Evolutionary conservation across 1,139 yeast genomes (phyloP).

Genomic region (Yamadazyma buinensis): DNA sequence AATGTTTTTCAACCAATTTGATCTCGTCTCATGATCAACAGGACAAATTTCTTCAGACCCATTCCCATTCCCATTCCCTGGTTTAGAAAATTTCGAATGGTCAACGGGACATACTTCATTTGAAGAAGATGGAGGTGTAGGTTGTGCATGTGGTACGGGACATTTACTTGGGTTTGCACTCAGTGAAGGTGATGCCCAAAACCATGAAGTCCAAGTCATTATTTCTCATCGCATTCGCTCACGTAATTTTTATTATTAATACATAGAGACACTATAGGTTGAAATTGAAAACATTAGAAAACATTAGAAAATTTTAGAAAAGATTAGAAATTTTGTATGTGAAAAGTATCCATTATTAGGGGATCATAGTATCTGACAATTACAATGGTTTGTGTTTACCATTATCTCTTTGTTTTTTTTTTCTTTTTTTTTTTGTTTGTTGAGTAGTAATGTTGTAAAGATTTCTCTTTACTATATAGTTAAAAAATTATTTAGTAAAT

Average conservation of each 20-base stretch:
- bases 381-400: too few relatives aligned
- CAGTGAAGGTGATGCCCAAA: constrained; percentile 4
- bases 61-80: background rate
- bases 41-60: constrained; percentile 51
- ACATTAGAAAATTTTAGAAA: too few relatives aligned
- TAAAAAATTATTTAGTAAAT: constrained; percentile 49
- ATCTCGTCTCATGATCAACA: constrained; percentile 60
- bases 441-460: too few relatives aligned
- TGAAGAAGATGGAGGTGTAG: background rate
- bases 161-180: background rate
- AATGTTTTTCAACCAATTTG: constrained; percentile 50
- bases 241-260: too few relatives aligned
- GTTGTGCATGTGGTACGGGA: constrained; percentile 2
- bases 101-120: constrained; percentile 2
- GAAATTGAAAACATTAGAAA: too few relatives aligned
- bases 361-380: too few relatives aligned
- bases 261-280: too few relatives aligned
- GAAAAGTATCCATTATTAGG: too few relatives aligned
- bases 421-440: too few relatives aligned
- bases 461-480: too few relatives aligned
- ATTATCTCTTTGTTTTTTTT: too few relatives aligned
- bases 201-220: constrained; percentile 6
- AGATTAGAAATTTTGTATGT: too few relatives aligned
- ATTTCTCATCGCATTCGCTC: background rate
- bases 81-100: background rate